phyloP scores from a whole-genome alignment of 2,329 filamentous ascomycete species.

The Aspergillus fructus region DNA sequence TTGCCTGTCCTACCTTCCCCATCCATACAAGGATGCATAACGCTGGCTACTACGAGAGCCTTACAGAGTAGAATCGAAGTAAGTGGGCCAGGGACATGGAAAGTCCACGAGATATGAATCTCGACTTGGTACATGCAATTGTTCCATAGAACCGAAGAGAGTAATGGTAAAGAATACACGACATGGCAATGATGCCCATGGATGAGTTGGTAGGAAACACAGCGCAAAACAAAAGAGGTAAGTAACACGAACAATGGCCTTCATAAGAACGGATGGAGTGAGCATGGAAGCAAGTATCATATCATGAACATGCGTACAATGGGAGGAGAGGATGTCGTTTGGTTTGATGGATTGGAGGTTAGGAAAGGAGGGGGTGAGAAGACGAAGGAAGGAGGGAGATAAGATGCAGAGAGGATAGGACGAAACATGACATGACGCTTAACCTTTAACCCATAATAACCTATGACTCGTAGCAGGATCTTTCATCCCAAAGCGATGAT shows the following conservation, averaged over 20 bases:
- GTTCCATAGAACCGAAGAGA: background rate
- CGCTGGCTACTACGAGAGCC: no score
- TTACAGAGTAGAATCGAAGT: background rate
- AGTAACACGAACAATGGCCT: constrained; percentile 18
- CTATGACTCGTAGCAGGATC: constrained; percentile 5
- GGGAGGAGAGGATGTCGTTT: background rate
- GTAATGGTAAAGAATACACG: constrained; percentile 8
- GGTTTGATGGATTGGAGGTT: background rate
- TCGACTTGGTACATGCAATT: background rate
- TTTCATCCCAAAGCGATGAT: constrained; percentile 10
- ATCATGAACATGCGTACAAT: constrained; percentile 6
- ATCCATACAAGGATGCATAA: no score
- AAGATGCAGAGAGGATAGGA: constrained; percentile 12
- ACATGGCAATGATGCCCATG: constrained; percentile 6
- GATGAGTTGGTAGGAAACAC: background rate
- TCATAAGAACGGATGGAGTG: constrained; percentile 14
- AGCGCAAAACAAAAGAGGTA: constrained; percentile 10
- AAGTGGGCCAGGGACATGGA: background rate
- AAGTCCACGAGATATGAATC: background rate
- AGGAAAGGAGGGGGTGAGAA: constrained; percentile 7
- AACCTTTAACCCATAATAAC: constrained; percentile 11
- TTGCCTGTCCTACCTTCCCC: no score
- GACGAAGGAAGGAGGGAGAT: constrained; percentile 16
- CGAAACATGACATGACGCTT: constrained; percentile 19
- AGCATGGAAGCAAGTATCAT: background rate